Evolutionary conservation across 2,329 filamentous ascomycete genomes (phyloP), one percentile per base, ranked within the genome.

Genomic region (Epichloe uncinata): DNA sequence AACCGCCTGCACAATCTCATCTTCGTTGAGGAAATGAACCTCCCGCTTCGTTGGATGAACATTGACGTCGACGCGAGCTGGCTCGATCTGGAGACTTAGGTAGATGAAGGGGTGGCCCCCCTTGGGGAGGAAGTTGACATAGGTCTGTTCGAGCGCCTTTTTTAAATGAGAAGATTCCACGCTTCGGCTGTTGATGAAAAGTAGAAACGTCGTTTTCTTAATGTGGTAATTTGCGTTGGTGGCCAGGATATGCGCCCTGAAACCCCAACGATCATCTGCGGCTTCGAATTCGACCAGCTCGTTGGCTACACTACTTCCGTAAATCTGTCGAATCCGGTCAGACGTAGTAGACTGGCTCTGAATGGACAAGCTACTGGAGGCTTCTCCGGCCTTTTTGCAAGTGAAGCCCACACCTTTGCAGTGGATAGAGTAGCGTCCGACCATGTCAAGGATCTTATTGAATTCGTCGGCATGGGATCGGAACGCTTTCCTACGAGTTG

Each of bases 31-130:
- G 59, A 98, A 97, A 61, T 97, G 93, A 18, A 98, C 93, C 63
- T 98, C 91, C 47, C 88, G 78, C 66, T 98, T 98, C 0, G 93
- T 98, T 0, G 93, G 93, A 65, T 98, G 93, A 0, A 98, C 85
- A 58, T 98, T 98, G 61, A 98, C 94, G 64, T 98, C 93, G 4
- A 98, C 88, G 48, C 91, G 77, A 26, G 85, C 81, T 1, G 93
- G 91, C 58, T 97, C 90, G 51, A 98, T 95, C 52, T 95, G 86
- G 2, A 98, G 75, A 61, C 84, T 93, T 26, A 98, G 74, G 61
- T 98, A 98, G 51, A 91, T 74, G 63, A 97, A 98, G 0, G 61
- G 93, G 61, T 95, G 93, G 2, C 89, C 88, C 35, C 22, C 87
- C 67, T 97, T 98, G 0, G 93, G 93, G 4, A 98, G 70, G 55